Percentiles rank a stretch among this genome's conserved stretches.
Conservation (phyloP, 2,329 filamentous ascomycete genomes). For the Golovinomyces cichoracearum region DNA sequence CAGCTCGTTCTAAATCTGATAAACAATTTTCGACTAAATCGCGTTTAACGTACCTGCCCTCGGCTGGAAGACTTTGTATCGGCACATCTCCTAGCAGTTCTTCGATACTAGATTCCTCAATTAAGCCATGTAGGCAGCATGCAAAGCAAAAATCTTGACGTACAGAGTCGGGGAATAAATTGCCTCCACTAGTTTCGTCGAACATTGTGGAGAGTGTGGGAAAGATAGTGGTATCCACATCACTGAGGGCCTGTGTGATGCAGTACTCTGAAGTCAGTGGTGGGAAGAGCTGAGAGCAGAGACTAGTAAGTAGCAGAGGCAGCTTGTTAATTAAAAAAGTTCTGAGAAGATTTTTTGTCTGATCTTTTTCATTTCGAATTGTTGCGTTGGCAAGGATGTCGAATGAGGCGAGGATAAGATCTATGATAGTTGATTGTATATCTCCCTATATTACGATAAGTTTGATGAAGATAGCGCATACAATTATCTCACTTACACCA, state of each 20-base stretch:
- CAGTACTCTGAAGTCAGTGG: constrained; percentile 35
- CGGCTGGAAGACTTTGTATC: constrained; percentile 49
- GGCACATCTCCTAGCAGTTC: constrained; percentile 61
- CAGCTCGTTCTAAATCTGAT: constrained; percentile 46
- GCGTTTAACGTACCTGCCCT: constrained; percentile 53
- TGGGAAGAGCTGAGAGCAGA: constrained; percentile 31
- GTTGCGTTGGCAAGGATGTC: constrained; percentile 72
- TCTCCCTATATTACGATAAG: constrained; percentile 31
- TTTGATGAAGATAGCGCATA: background rate
- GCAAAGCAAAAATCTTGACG: constrained; percentile 69
- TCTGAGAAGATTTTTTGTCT: constrained; percentile 44
- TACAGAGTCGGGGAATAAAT: constrained; percentile 36
- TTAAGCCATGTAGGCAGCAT: constrained; percentile 67
- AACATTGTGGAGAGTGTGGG: constrained; percentile 39
- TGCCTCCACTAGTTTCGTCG: constrained; percentile 26
- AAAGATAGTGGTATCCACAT: constrained; percentile 35
- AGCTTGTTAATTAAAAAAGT: constrained; percentile 65
- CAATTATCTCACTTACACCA: constrained; percentile 25
- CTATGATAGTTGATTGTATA: constrained; percentile 48
- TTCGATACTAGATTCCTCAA: constrained; percentile 53
- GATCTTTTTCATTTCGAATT: constrained; percentile 36
- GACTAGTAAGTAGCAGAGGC: constrained; percentile 31
- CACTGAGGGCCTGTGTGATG: constrained; percentile 37
- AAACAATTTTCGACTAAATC: constrained; percentile 54
- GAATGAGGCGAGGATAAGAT: constrained; percentile 69